Conservation (phyloP, 2,329 filamentous ascomycete species). For the Microsporum canis region DNA sequence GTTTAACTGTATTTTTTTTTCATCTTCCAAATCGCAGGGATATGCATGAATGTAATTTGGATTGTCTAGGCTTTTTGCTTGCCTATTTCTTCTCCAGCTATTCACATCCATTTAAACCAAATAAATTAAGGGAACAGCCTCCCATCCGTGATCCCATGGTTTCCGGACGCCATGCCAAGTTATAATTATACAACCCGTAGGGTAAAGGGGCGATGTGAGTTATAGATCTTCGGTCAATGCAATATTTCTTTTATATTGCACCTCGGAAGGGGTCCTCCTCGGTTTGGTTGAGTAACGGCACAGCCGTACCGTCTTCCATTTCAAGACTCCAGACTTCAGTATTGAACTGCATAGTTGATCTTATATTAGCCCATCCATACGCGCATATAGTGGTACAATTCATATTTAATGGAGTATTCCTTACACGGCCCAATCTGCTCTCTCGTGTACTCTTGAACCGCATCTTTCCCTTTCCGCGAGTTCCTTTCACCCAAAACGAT, state of each 20-base stretch:
- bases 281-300: constrained; percentile 66
- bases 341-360: constrained; percentile 50
- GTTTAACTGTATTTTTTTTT: neutral
- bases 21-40: neutral
- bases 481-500: constrained; percentile 73
- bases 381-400: neutral
- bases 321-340: constrained; percentile 84
- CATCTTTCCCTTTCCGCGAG: constrained; percentile 58
- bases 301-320: constrained; percentile 51
- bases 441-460: constrained; percentile 66
- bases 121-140: neutral
- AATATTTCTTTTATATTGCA: neutral
- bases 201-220: neutral
- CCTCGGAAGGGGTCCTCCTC: constrained; percentile 55
- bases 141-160: neutral
- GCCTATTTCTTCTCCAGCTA: neutral
- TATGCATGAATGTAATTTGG: neutral
- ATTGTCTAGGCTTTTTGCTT: neutral
- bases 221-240: neutral
- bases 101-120: neutral
- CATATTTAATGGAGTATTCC: constrained; percentile 13
- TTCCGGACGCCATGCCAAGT: constrained; percentile 1
- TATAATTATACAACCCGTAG: neutral
- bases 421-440: constrained; percentile 48
- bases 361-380: neutral